Percentiles rank a stretch among this genome's conserved stretches.
Evolutionary conservation across 1,284 basidiomycete species (phyloP).

Genomic region (Psilocybe mexicana): DNA sequence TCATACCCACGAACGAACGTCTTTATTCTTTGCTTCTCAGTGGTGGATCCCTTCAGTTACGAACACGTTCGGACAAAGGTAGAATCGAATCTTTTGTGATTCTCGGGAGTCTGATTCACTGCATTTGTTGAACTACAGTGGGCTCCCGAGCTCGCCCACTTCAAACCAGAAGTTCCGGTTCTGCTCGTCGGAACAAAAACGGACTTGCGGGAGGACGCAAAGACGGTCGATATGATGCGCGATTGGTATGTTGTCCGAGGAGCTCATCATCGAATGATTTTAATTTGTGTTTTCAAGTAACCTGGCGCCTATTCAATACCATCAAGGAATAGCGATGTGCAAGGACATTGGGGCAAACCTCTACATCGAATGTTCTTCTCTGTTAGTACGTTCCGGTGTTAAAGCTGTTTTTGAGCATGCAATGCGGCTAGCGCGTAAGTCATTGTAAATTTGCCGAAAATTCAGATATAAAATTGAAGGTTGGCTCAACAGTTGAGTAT

Average conservation of each 20-base stretch:
- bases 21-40: conserved; percentile 1
- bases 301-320: not conserved
- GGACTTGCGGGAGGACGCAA: not conserved
- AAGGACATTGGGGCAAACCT: not conserved
- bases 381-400: not conserved
- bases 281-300: too few species aligned
- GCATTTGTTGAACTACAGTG: not conserved
- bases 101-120: too few species aligned
- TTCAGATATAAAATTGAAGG: too few species aligned
- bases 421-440: not conserved
- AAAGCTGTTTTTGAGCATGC: conserved; percentile 1
- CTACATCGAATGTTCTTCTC: conserved; percentile 3
- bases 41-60: not conserved
- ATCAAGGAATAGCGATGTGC: not conserved
- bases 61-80: conserved; percentile 6
- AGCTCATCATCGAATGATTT: too few species aligned
- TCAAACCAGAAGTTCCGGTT: not conserved
- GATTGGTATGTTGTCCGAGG: not conserved
- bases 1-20: not conserved
- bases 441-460: too few species aligned
- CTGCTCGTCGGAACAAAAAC: not conserved
- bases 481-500: too few species aligned
- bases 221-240: not conserved
- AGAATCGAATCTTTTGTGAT: not conserved
- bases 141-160: too few species aligned